phyloP scores from a whole-genome alignment of 139 green algal species.

The Medakamo hakoo region DNA sequence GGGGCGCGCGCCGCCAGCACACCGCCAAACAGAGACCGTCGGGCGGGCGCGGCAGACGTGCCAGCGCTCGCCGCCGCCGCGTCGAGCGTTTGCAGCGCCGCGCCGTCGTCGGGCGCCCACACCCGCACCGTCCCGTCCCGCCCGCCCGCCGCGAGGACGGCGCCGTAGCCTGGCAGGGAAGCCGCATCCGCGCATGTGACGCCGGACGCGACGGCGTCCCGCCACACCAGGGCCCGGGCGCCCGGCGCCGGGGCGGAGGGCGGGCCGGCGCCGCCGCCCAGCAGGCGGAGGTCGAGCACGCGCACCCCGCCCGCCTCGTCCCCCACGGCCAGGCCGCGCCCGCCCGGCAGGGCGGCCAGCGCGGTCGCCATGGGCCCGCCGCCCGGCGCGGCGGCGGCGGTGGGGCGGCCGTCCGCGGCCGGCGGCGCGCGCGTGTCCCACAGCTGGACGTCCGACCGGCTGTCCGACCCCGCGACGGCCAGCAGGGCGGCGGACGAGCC shows the following conservation, averaged over 20 bases:
- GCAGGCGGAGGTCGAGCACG: background rate
- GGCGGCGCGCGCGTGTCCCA: background rate
- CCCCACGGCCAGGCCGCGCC: background rate
- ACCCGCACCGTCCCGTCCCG: background rate
- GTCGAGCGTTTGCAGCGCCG: background rate
- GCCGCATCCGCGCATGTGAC: background rate
- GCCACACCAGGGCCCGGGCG: too few species aligned
- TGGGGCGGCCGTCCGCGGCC: background rate
- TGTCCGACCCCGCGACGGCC: background rate
- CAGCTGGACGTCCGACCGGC: background rate
- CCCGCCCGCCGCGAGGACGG: background rate
- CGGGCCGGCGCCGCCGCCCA: background rate
- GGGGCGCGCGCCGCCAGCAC: background rate
- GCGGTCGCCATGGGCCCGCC: background rate
- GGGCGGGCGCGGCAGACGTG: background rate
- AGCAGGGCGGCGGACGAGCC: background rate
- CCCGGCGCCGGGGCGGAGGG: too few species aligned
- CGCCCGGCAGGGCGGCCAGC: background rate
- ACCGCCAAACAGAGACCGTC: background rate
- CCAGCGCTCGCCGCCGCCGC: background rate
- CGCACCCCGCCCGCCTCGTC: background rate
- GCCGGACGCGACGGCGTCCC: background rate
- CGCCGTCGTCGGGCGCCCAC: background rate
- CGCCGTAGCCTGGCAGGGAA: background rate
- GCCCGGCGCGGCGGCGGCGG: too few species aligned